Base-by-base conservation (phyloP, 2,329 filamentous ascomycete genomes). In the Grosmannia serpens region DNA sequence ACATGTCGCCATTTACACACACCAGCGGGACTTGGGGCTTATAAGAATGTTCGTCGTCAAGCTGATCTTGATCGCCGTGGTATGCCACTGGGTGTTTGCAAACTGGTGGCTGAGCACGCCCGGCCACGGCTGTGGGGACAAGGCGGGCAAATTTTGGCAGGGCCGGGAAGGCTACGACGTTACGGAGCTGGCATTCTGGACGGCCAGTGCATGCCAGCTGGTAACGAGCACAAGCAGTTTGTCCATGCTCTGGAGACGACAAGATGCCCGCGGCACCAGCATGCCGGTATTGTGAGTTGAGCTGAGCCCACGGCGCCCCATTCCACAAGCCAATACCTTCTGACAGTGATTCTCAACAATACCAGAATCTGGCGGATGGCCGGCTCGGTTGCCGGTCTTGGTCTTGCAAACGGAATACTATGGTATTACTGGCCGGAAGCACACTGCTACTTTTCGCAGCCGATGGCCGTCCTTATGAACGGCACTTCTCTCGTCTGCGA, bases 381-480 rank as follows among this genome's bases (percentile, higher is more conserved):
- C 2, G 76, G 77, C 5, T 73, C 75, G 1, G 56, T 76, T 10
- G 65, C 72, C 59, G 75, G 76, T 2, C 66, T 78, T 22, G 68
- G 72, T 6, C 58, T 71, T 13, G 68, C 67, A 50, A 74, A 73
- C 56, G 65, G 66, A 10, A 62, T 77, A 50, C 65, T 75, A n/a
- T 78, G 75, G 75, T 77, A 73, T 68, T 72, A 72, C 62, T 79
- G 77, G 77, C 76, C 75, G 3, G 77, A 79, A 58, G 74, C 76
- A 1, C 74, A 80, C 63, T 71, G 70, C 13, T 80, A 77, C 63
- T 72, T 76, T 33, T 67, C 71, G 54, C 72, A 71, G 35, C 75
- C 74, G 0, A 65, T 77, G 5, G 72, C 70, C 1, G 51, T 77
- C 4, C 73, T 78, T 59, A 64, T 80, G 17, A 70, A 70, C 61